Evolutionary conservation across 768 basidiomycete species (phyloP).

Genomic region (Fomitopsis serialis): DNA sequence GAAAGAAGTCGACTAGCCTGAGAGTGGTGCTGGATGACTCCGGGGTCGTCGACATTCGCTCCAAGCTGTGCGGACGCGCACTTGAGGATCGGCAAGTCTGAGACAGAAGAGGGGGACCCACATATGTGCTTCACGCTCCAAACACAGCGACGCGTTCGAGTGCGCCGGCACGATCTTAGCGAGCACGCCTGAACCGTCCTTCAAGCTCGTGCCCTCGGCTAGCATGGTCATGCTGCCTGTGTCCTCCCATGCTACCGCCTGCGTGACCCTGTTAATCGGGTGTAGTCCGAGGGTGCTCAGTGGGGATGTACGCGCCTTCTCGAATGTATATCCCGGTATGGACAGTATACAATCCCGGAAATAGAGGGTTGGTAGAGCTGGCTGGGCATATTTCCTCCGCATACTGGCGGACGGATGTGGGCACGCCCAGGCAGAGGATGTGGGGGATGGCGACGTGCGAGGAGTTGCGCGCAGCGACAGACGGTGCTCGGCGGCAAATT

Average conservation of each 20-base stretch:
- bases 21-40: constrained; percentile 50
- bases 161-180: constrained; percentile 73
- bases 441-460: neutral
- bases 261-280: neutral
- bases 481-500: neutral
- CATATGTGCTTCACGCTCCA: constrained; percentile 74
- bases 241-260: constrained; percentile 67
- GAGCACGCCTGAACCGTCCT: constrained; percentile 62
- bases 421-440: neutral
- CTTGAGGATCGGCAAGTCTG: too few species aligned
- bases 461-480: neutral
- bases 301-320: constrained; percentile 40
- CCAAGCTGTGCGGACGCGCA: constrained; percentile 34
- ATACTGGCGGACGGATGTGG: constrained; percentile 24
- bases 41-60: constrained; percentile 41
- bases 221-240: constrained; percentile 67
- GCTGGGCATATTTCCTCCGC: constrained; percentile 52
- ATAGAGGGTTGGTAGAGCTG: constrained; percentile 52
- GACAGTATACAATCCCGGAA: constrained; percentile 51
- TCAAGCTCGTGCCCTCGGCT: constrained; percentile 63
- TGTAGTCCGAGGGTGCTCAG: neutral
- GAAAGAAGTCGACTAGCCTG: constrained; percentile 61
- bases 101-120: constrained; percentile 27
- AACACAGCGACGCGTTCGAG: constrained; percentile 65
- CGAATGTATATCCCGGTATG: constrained; percentile 69